These are phyloP conservation scores for Teunomyces aglyptinius DNA, from an alignment of 805 yeast genomes.

Conservation along the genomic window DNA sequence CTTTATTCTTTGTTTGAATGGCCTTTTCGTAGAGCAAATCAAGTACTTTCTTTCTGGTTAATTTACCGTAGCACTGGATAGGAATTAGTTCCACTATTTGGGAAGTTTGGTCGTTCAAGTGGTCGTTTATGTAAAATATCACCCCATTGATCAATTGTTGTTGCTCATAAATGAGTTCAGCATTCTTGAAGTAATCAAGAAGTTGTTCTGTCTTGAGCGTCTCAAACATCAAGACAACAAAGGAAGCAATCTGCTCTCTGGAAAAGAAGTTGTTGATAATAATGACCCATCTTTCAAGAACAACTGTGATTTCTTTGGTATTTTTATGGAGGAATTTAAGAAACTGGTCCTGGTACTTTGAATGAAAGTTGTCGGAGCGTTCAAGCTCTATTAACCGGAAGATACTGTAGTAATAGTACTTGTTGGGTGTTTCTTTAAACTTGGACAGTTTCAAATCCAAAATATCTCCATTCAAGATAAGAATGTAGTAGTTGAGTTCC, in stretches of 20 bases:
- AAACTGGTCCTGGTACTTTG: constrained; percentile 12
- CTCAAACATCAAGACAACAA: constrained; percentile 30
- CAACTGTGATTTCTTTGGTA: constrained; percentile 3
- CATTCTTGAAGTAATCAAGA: constrained; percentile 14
- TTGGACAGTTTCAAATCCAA: constrained; percentile 6
- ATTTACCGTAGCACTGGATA: constrained; percentile 39
- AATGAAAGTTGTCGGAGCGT: constrained; percentile 10
- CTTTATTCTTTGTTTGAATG: background rate
- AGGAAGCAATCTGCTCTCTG: constrained; percentile 20
- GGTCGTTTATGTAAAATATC: constrained; percentile 17
- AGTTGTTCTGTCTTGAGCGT: constrained; percentile 3
- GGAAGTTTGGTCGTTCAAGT: constrained; percentile 6
- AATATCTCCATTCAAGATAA: constrained; percentile 45
- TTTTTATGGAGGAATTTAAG: constrained; percentile 9
- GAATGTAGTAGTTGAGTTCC: constrained; percentile 46
- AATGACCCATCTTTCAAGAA: constrained; percentile 56
- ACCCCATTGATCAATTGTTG: constrained; percentile 30
- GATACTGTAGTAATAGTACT: constrained; percentile 31
- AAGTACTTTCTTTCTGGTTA: constrained; percentile 13
- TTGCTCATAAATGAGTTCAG: constrained; percentile 51
- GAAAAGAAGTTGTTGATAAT: constrained; percentile 37
- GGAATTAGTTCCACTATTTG: constrained; percentile 37
- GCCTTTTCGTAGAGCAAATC: constrained; percentile 11
- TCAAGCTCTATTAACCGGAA: constrained; percentile 53
- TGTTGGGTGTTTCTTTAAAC: constrained; percentile 5